phyloP scores from a whole-genome alignment of 306 rosid genomes.

The Malus fusca region DNA sequence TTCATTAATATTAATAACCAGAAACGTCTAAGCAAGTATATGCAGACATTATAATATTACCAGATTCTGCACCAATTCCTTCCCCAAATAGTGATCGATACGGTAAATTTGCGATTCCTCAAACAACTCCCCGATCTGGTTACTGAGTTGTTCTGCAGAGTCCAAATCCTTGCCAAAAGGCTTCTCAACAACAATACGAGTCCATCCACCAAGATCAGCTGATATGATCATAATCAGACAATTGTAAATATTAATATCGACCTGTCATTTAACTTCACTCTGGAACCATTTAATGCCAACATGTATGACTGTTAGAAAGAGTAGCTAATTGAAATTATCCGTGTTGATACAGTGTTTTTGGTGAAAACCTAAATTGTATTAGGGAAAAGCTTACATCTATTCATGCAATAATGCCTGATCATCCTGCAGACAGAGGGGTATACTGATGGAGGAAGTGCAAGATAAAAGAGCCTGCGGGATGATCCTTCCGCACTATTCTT shows the following conservation, averaged over 20 bases:
- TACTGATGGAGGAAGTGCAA: slow-evolving; percentile 98
- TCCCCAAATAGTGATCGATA: slow-evolving; percentile 96
- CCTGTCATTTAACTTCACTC: neutral
- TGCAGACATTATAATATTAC: slow-evolving; percentile 31
- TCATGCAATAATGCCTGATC: slow-evolving; percentile 76
- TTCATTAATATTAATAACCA: slow-evolving; percentile 12
- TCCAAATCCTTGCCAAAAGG: slow-evolving; percentile 93
- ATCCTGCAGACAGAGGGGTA: slow-evolving; percentile 93
- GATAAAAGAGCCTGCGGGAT: slow-evolving; percentile 85
- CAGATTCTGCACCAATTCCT: slow-evolving; percentile 95
- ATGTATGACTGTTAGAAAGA: neutral
- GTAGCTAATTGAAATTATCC: neutral
- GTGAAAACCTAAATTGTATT: neutral
- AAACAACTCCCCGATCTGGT: slow-evolving; percentile 78
- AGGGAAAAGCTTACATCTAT: slow-evolving; percentile 54
- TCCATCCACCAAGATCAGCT: slow-evolving; percentile 99
- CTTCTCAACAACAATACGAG: slow-evolving; percentile 94
- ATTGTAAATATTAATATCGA: slow-evolving; percentile 12
- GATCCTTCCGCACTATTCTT: slow-evolving; percentile 54
- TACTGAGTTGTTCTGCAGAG: slow-evolving; percentile 84
- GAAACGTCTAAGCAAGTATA: neutral
- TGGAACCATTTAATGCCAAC: neutral
- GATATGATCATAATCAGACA: slow-evolving; percentile 21
- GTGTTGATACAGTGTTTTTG: neutral
- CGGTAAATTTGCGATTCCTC: slow-evolving; percentile 89